Percentiles rank a stretch among this genome's conserved stretches.
Conservation (phyloP, 331 rosid genomes). For the Acacia concinna region DNA sequence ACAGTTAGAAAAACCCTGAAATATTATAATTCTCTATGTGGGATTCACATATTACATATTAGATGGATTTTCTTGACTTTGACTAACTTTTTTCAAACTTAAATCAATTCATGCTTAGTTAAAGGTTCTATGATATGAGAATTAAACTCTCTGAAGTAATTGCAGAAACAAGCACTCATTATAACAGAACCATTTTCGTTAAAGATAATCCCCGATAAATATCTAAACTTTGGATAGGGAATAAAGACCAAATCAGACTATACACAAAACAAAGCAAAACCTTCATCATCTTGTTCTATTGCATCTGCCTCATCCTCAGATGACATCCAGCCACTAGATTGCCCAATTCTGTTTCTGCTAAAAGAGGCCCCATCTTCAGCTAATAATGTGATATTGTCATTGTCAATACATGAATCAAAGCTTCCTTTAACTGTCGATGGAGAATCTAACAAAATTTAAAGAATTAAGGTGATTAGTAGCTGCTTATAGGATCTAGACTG, state of each 20-base stretch:
- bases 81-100: slow-evolving; percentile 7
- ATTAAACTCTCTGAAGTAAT: neutral
- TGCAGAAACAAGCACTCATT: neutral
- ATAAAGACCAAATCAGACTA: neutral
- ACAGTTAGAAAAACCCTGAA: neutral
- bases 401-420: slow-evolving; percentile 52
- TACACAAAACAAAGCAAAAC: slow-evolving; percentile 41
- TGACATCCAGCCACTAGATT: slow-evolving; percentile 72
- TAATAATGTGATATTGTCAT: slow-evolving; percentile 40
- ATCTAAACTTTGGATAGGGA: neutral
- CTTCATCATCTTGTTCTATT: slow-evolving; percentile 69
- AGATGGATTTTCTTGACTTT: neutral
- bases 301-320: slow-evolving; percentile 85
- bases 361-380: slow-evolving; percentile 69
- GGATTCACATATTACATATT: slow-evolving; percentile 14
- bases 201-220: neutral
- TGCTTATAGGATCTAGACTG: neutral
- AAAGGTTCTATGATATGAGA: neutral
- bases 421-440: slow-evolving; percentile 53
- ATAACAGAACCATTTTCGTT: neutral
- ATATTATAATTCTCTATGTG: neutral
- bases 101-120: neutral
- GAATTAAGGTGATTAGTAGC: slow-evolving; percentile 23
- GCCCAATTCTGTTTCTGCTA: slow-evolving; percentile 42
- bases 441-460: slow-evolving; percentile 52